Conservation (phyloP, 164 flowering plant genomes). For the Nymphaea colorata region DNA sequence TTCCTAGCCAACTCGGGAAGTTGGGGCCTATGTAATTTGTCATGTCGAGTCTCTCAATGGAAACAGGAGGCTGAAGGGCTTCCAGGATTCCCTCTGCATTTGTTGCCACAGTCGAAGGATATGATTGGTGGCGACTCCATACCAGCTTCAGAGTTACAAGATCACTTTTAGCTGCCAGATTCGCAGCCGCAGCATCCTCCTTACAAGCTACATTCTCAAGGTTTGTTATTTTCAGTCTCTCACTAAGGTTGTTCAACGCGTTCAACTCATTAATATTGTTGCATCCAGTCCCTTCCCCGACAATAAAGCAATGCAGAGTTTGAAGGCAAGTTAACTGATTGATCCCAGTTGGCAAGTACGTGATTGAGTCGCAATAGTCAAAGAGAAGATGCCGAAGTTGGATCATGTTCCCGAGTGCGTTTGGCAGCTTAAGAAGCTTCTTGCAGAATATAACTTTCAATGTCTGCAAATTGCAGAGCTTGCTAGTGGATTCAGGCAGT, state of each 20-base stretch:
- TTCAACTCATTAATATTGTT: neutral
- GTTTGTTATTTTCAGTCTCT: neutral
- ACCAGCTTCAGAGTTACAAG: neutral
- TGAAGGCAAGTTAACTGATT: neutral
- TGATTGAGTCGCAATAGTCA: neutral
- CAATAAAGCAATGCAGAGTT: neutral
- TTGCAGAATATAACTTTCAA: conserved; percentile 14
- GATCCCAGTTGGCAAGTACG: neutral
- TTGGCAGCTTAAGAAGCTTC: conserved; percentile 12
- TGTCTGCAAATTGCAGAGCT: conserved; percentile 22
- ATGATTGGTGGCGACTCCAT: neutral
- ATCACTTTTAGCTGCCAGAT: too few relatives aligned
- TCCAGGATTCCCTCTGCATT: neutral
- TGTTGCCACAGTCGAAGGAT: neutral
- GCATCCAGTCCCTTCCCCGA: neutral
- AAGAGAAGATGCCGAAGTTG: conserved; percentile 17
- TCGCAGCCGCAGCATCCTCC: neutral
- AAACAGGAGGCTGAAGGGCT: neutral
- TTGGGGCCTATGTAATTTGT: neutral
- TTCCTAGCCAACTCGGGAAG: neutral
- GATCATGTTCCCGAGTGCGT: conserved; percentile 5
- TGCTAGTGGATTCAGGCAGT: conserved; percentile 12
- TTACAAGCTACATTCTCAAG: neutral
- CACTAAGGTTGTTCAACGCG: neutral
- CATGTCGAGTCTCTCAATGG: neutral